A percentile compares a stretch with the other conserved stretches of the same genome.
Conservation (phyloP, 306 rosid species). For the Cicer arietinum region DNA sequence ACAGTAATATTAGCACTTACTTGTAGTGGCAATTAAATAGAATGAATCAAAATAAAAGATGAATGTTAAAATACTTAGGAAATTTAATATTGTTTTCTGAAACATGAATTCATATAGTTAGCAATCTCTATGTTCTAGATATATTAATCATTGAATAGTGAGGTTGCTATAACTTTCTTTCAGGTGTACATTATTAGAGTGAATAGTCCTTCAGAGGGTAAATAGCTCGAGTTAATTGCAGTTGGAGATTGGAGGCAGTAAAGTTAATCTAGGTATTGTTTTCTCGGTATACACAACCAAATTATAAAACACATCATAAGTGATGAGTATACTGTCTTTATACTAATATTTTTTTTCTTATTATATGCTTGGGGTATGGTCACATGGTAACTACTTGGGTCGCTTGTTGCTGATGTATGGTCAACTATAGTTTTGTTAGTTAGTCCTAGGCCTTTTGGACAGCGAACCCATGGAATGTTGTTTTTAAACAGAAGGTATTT, state of each 20-base stretch:
- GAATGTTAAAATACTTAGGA: background rate
- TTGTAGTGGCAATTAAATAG: background rate
- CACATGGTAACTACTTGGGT: background rate
- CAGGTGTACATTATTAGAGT: slow-evolving; percentile 71
- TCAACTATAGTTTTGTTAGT: slow-evolving; percentile 10
- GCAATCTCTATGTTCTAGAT: background rate
- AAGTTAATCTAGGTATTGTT: slow-evolving; percentile 46
- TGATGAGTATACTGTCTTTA: background rate
- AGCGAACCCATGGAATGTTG: background rate
- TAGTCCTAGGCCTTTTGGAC: background rate
- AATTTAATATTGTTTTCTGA: slow-evolving; percentile 1
- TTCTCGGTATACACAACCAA: background rate
- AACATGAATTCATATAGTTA: slow-evolving; percentile 7
- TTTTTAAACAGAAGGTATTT: background rate
- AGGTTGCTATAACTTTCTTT: slow-evolving; percentile 39
- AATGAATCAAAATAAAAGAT: background rate
- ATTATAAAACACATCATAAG: background rate
- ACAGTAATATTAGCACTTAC: background rate
- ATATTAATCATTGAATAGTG: slow-evolving; percentile 7
- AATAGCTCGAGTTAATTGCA: slow-evolving; percentile 26
- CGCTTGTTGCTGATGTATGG: slow-evolving; percentile 3
- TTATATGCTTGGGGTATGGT: background rate
- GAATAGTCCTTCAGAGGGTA: slow-evolving; percentile 47
- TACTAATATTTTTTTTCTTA: background rate
- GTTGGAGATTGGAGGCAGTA: slow-evolving; percentile 41